These are phyloP conservation scores for Colletotrichum falcatum DNA, from an alignment of 2,329 filamentous ascomycete genomes.

Conservation along the genomic window DNA sequence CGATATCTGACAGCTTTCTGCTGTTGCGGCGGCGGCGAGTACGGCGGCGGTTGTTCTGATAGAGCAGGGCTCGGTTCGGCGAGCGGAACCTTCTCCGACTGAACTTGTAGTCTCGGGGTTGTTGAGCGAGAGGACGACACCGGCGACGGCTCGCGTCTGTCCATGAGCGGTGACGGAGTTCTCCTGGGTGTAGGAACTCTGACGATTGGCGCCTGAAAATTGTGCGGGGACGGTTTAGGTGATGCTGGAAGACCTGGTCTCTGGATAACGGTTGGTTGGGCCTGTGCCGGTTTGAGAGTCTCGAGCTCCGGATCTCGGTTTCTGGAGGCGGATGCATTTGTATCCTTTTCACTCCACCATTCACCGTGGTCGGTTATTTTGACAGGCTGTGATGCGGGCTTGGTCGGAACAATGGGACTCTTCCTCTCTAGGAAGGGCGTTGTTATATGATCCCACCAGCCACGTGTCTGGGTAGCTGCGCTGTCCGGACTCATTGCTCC, in stretches of 20 bases:
- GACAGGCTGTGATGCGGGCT: constrained; percentile 43
- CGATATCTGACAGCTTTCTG: constrained; percentile 62
- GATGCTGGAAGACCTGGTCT: constrained; percentile 41
- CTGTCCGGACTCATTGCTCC: constrained; percentile 57
- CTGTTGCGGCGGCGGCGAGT: constrained; percentile 63
- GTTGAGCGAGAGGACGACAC: constrained; percentile 47
- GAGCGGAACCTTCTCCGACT: constrained; percentile 30
- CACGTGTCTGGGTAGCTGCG: constrained; percentile 69
- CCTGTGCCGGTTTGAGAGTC: constrained; percentile 12
- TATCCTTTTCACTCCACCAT: constrained; percentile 52
- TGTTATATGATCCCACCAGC: constrained; percentile 84
- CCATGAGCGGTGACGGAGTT: constrained; percentile 47
- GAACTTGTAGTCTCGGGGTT: constrained; percentile 35
- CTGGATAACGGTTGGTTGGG: constrained; percentile 8
- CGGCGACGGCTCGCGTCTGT: constrained; percentile 40
- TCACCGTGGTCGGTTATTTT: constrained; percentile 48
- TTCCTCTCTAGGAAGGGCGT: constrained; percentile 72
- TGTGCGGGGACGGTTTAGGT: constrained; percentile 39
- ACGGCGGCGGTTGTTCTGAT: constrained; percentile 65
- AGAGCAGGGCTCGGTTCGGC: constrained; percentile 39
- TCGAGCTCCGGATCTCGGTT: background rate
- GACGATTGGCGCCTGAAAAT: constrained; percentile 49
- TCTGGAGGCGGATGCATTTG: constrained; percentile 17
- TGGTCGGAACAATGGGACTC: constrained; percentile 35
- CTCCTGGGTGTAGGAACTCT: constrained; percentile 52